These are phyloP conservation scores for Pisolithus orientalis DNA, from an alignment of 768 basidiomycete genomes.

Conservation along the genomic window DNA sequence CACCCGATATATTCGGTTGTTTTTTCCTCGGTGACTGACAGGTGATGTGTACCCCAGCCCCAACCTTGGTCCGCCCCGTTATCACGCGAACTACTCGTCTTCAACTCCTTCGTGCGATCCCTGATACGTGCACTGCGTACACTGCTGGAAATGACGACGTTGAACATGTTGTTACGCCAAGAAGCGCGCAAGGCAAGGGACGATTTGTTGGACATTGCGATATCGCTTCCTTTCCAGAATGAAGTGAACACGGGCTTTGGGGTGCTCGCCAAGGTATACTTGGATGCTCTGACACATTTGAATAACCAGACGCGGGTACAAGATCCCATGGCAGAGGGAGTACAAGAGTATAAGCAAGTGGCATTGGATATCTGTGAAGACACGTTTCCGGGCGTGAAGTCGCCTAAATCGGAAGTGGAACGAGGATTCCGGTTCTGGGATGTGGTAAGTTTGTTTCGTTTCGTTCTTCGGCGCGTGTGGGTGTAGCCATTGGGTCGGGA, in stretches of 20 bases:
- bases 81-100: slow-evolving; percentile 93
- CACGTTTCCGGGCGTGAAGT: slow-evolving; percentile 89
- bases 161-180: slow-evolving; percentile 88
- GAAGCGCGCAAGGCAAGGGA: slow-evolving; percentile 86
- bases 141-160: slow-evolving; percentile 81
- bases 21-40: slow-evolving; percentile 8
- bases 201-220: slow-evolving; percentile 86
- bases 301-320: slow-evolving; percentile 74
- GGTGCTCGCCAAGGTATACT: slow-evolving; percentile 92
- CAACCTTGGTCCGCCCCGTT: slow-evolving; percentile 94
- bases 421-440: slow-evolving; percentile 99
- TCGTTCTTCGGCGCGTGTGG: background rate
- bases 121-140: slow-evolving; percentile 86
- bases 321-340: slow-evolving; percentile 72
- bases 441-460: slow-evolving; percentile 55
- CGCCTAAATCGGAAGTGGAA: slow-evolving; percentile 83
- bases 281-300: slow-evolving; percentile 87
- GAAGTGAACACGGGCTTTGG: slow-evolving; percentile 99
- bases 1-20: background rate
- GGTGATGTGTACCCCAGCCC: slow-evolving; percentile 39
- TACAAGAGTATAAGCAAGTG: slow-evolving; percentile 76
- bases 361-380: slow-evolving; percentile 91
- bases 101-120: slow-evolving; percentile 95
- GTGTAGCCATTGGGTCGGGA: background rate
- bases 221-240: slow-evolving; percentile 89